Percentiles rank a stretch among this genome's conserved stretches.
Conservation (phyloP, 78 protist species). For the Salpingoeca rosetta region DNA sequence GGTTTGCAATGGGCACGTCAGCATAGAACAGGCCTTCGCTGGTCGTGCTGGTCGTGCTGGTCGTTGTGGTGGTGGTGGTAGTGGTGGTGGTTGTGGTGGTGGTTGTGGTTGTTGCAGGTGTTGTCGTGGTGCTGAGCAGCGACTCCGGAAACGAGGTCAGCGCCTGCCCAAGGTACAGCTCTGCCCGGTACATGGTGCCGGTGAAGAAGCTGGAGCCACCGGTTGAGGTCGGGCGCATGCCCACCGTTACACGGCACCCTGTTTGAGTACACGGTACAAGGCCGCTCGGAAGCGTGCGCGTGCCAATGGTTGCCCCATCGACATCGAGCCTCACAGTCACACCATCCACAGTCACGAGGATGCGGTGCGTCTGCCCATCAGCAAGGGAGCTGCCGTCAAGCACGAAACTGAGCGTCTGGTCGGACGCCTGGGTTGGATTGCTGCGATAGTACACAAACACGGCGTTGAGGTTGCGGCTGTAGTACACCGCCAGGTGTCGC, state of each 20-base stretch:
- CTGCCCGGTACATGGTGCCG: too few relatives aligned
- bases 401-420: too few relatives aligned
- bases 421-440: too few relatives aligned
- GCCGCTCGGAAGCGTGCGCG: not conserved
- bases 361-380: too few relatives aligned
- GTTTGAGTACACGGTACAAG: not conserved
- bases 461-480: too few relatives aligned
- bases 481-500: too few relatives aligned
- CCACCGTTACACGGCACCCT: not conserved
- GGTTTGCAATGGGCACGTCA: not conserved
- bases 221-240: not conserved
- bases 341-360: too few relatives aligned
- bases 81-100: not conserved
- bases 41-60: not conserved
- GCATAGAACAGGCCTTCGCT: not conserved
- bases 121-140: not conserved
- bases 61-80: not conserved
- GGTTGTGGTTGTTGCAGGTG: not conserved
- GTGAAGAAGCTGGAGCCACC: too few relatives aligned
- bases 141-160: not conserved
- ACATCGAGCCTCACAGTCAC: not conserved
- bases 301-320: not conserved
- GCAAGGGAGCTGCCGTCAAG: too few relatives aligned
- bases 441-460: too few relatives aligned
- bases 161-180: not conserved